Conservation (phyloP, 2,329 filamentous ascomycete species). For the Xylaria sp. region DNA sequence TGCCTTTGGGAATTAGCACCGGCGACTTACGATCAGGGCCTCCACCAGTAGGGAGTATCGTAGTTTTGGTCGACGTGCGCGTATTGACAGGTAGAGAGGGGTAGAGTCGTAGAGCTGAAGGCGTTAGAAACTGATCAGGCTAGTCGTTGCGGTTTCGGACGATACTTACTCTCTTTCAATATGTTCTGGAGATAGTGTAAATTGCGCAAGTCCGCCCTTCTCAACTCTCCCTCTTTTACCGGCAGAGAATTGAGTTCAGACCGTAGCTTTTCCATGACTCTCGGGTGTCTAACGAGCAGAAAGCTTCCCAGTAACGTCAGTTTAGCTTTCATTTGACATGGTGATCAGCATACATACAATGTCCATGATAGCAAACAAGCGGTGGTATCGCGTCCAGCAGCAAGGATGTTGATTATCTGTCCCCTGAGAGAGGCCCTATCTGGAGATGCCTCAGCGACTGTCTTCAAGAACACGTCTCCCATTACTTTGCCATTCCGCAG, state of each 20-base stretch:
- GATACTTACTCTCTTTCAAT: conserved; percentile 41
- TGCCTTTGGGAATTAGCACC: conserved; percentile 46
- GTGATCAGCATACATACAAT: conserved; percentile 40
- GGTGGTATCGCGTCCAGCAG: conserved; percentile 44
- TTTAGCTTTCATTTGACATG: neutral
- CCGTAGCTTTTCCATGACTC: conserved; percentile 39
- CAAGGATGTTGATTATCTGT: conserved; percentile 45
- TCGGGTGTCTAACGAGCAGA: conserved; percentile 41
- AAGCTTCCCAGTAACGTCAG: conserved; percentile 32
- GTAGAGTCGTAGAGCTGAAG: conserved; percentile 41
- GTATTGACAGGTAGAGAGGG: conserved; percentile 44
- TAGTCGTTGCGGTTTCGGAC: neutral
- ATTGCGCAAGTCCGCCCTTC: conserved; percentile 37
- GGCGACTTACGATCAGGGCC: conserved; percentile 42
- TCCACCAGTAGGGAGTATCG: conserved; percentile 42
- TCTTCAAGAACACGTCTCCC: conserved; percentile 39
- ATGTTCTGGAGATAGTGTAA: conserved; percentile 42
- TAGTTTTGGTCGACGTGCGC: conserved; percentile 39
- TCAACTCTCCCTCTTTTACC: conserved; percentile 32
- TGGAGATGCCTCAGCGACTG: conserved; percentile 37
- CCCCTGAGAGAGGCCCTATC: conserved; percentile 40
- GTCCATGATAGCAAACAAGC: conserved; percentile 43
- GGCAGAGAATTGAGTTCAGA: conserved; percentile 37
- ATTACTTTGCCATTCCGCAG: conserved; percentile 19
- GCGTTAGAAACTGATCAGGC: conserved; percentile 13